Evolutionary conservation across 345 rosid genomes (phyloP).

Genomic region (Arabis alpina): DNA sequence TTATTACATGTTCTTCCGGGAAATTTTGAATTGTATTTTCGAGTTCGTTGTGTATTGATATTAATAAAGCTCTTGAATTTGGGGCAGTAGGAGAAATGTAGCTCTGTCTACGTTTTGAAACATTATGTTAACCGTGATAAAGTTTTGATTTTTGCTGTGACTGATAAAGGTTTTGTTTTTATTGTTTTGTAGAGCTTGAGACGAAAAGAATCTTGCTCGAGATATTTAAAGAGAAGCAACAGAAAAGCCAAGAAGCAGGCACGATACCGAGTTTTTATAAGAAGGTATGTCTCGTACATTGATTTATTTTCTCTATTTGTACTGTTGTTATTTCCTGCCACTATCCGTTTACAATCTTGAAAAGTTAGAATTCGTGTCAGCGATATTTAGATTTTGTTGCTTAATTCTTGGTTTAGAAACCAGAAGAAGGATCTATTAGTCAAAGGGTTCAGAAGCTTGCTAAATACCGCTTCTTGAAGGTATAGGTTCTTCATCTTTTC

Average conservation of each 20-base stretch:
- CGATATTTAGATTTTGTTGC: neutral
- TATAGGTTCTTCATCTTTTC: constrained; percentile 22
- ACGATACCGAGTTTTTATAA: constrained; percentile 91
- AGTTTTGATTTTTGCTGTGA: constrained; percentile 12
- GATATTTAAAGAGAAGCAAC: constrained; percentile 95
- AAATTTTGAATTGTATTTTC: constrained; percentile 13
- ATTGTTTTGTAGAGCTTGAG: constrained; percentile 73
- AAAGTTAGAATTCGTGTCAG: neutral
- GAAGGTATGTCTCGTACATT: constrained; percentile 65
- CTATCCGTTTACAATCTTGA: neutral
- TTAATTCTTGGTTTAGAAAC: constrained; percentile 71
- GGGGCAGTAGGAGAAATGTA: neutral
- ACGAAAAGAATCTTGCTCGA: constrained; percentile 98
- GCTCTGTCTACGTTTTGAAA: no score
- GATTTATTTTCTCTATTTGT: constrained; percentile 8
- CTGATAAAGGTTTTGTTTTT: constrained; percentile 20
- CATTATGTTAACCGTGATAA: constrained; percentile 10
- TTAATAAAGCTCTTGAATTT: constrained; percentile 28
- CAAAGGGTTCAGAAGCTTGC: constrained; percentile 94
- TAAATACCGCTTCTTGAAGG: constrained; percentile 92
- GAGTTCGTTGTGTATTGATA: constrained; percentile 23
- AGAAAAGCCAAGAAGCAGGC: constrained; percentile 87
- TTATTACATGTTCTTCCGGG: neutral
- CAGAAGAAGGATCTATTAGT: constrained; percentile 97
- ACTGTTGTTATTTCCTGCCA: neutral